Evolutionary conservation across 2,329 filamentous ascomycete genomes (phyloP).

Genomic region (Neonectria faginata): DNA sequence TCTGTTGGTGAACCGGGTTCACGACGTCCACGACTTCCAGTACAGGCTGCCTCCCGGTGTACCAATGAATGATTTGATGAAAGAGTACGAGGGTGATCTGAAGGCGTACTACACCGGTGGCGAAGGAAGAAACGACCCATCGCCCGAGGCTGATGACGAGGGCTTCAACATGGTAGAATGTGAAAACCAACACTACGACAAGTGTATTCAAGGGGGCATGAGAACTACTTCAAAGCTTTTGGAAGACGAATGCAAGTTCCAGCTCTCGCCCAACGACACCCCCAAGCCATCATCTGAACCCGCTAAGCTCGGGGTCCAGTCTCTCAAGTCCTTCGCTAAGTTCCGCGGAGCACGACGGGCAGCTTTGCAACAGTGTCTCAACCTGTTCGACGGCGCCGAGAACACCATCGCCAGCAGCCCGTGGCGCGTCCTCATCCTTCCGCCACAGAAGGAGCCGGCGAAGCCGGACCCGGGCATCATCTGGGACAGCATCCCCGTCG

Average conservation of each 20-base stretch:
- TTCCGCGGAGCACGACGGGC: slow-evolving; percentile 59
- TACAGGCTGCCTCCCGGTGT: slow-evolving; percentile 36
- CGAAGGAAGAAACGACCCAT: slow-evolving; percentile 3
- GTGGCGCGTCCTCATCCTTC: slow-evolving; percentile 54
- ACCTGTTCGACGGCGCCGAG: slow-evolving; percentile 52
- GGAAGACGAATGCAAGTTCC: slow-evolving; percentile 12
- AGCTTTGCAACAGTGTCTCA: slow-evolving; percentile 58
- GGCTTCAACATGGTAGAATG: slow-evolving; percentile 49
- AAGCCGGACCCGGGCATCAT: slow-evolving; percentile 40
- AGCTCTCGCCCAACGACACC: neutral
- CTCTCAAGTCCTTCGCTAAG: slow-evolving; percentile 45
- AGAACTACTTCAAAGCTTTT: slow-evolving; percentile 33
- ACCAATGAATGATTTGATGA: slow-evolving; percentile 32
- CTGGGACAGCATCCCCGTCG: slow-evolving; percentile 35
- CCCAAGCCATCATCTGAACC: neutral
- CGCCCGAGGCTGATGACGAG: neutral
- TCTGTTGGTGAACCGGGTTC: slow-evolving; percentile 28
- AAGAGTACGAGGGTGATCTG: slow-evolving; percentile 28
- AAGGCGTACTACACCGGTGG: slow-evolving; percentile 27
- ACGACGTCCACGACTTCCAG: slow-evolving; percentile 40
- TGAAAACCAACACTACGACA: slow-evolving; percentile 53
- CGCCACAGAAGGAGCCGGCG: slow-evolving; percentile 35
- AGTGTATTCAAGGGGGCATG: slow-evolving; percentile 46
- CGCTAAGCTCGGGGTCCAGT: slow-evolving; percentile 23
- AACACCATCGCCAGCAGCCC: slow-evolving; percentile 52